Percentiles rank a stretch among this genome's conserved stretches.
phyloP scores from a whole-genome alignment of 148 eudicot genomes.

The Amaranthus cruentus region DNA sequence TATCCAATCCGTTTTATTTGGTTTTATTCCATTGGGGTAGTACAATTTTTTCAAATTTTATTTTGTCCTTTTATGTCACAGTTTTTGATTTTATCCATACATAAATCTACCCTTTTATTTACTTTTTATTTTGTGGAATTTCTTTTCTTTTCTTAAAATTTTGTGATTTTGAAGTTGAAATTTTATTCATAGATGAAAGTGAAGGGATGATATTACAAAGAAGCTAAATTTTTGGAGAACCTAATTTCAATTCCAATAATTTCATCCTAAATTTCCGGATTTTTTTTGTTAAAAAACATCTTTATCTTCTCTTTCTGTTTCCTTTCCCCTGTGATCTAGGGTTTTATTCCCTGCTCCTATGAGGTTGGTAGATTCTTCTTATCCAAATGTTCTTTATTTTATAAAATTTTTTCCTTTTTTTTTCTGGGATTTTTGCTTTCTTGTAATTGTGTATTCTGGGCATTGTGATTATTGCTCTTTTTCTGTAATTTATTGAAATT shows the following conservation, averaged over 20 bases:
- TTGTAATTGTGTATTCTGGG: not conserved
- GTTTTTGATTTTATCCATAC: constrained; percentile 26
- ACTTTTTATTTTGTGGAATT: not conserved
- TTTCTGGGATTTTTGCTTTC: not conserved
- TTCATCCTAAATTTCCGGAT: constrained; percentile 18
- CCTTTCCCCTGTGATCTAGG: constrained; percentile 26
- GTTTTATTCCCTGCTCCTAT: constrained; percentile 22
- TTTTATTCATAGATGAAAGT: not conserved
- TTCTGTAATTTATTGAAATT: not conserved
- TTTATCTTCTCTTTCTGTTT: not conserved
- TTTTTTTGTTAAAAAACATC: not conserved
- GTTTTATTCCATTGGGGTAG: not conserved
- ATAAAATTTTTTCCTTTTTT: not conserved
- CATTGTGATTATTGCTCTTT: not conserved
- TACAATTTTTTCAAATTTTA: constrained; percentile 7
- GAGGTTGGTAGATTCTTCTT: constrained; percentile 14
- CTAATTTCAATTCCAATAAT: constrained; percentile 16
- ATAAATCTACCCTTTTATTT: not conserved
- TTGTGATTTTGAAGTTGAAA: constrained; percentile 1
- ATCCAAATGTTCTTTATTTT: not conserved
- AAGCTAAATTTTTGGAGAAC: constrained; percentile 27
- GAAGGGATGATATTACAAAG: not conserved
- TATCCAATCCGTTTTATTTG: constrained; percentile 6
- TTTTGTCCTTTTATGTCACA: constrained; percentile 12
- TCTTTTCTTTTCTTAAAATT: not conserved